Percentiles rank a stretch among this genome's conserved stretches.
phyloP scores from a whole-genome alignment of 2,329 filamentous ascomycete species.

The Fusarium sp. region DNA sequence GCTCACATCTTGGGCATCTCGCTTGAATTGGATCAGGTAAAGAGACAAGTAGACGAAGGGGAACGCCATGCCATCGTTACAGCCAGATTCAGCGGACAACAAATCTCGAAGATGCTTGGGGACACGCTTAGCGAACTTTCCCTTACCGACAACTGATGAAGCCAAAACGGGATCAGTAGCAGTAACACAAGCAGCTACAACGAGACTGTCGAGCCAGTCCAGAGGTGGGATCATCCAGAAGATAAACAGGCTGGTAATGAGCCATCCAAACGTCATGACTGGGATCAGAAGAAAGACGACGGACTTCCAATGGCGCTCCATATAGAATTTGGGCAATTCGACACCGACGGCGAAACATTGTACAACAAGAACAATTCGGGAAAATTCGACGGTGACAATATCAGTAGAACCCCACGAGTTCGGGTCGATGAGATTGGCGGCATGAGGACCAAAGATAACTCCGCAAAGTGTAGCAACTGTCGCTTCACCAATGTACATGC shows the following conservation, averaged over 20 bases:
- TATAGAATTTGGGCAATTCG: slow-evolving; percentile 92
- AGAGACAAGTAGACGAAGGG: slow-evolving; percentile 94
- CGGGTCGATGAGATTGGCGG: slow-evolving; percentile 82
- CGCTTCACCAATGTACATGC: slow-evolving; percentile 97
- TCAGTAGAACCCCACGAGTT: slow-evolving; percentile 83
- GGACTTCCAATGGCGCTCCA: slow-evolving; percentile 97
- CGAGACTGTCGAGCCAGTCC: slow-evolving; percentile 89
- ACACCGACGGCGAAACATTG: slow-evolving; percentile 94
- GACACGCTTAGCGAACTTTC: slow-evolving; percentile 97
- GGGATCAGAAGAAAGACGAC: slow-evolving; percentile 89
- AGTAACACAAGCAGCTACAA: slow-evolving; percentile 91
- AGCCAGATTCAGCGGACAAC: slow-evolving; percentile 95
- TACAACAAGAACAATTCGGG: slow-evolving; percentile 87
- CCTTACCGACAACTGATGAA: slow-evolving; percentile 97
- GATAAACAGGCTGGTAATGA: slow-evolving; percentile 90
- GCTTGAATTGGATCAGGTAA: slow-evolving; percentile 87
- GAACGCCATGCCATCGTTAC: slow-evolving; percentile 99
- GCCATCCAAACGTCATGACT: slow-evolving; percentile 97
- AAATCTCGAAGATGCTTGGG: slow-evolving; percentile 97
- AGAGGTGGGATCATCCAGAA: slow-evolving; percentile 88
- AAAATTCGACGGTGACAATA: slow-evolving; percentile 89
- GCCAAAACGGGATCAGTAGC: slow-evolving; percentile 97
- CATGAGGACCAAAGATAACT: slow-evolving; percentile 89
- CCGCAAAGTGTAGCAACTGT: slow-evolving; percentile 91
- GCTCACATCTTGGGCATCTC: slow-evolving; percentile 73